Base-by-base conservation (phyloP, 345 rosid species). In the Hibiscus tridactylites region DNA sequence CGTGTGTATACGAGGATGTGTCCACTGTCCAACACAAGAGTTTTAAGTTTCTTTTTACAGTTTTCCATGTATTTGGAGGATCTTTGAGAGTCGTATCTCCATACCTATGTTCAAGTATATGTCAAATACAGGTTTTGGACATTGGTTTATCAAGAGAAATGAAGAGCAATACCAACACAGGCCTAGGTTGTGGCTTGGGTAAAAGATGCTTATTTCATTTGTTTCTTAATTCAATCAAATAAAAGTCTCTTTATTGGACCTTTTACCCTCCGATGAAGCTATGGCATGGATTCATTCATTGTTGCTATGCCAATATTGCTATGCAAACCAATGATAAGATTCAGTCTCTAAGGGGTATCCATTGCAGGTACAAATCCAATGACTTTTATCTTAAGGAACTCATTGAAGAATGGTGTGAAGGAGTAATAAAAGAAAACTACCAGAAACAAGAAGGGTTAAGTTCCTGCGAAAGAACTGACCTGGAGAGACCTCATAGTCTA, bases 381-480 rank as follows among this genome's bases (percentile, higher is more conserved):
- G 97, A 94, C 79, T 78, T 78, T 76, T 95, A 81, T 83, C 97
- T 95, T 58, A 85, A 88, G 86, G 88, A 79, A 75, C 87, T 90
- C 77, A 90, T 92, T 29, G 97, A 92, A 80, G 97, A 95, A 71
- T 92, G 97, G 99, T 90, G 96, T 63, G 99, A 94, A 89, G 97
- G 93, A 73, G 93, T 89, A 71, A 82, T 91, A 77, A 91, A 81
- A 69, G 85, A 75, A 62, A 85, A 80, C 65, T 15, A 74, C 77
- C 82, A 66, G 60, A 79, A 75, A 73, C 81, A 70, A 72, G 79
- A 68, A 65, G 79, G 78, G 74, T 39, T 65, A 76, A 76, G 72
- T 65, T 58, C 79, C 70, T 76, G 49, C 66, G 76, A 76, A 80
- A 80, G 76, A 71, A 79, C 85, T 3, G 80, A 80, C 71, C 73